phyloP scores from a whole-genome alignment of 2,329 filamentous ascomycete genomes.

The Pseudogymnoascus verrucosus region DNA sequence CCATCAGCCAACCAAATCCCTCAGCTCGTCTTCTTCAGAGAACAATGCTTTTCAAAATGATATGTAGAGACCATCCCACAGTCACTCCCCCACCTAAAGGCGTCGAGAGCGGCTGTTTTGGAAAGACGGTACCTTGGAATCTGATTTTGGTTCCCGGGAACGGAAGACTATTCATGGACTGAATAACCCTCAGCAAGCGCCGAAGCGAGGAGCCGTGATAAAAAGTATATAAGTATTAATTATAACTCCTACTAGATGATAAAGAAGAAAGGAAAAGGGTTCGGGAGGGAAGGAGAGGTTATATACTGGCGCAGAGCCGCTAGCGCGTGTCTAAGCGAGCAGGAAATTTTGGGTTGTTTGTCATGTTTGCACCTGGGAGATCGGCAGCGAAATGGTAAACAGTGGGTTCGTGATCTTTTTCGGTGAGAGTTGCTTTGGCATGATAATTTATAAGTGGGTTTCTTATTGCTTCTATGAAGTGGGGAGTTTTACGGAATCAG shows the following conservation, averaged over 20 bases:
- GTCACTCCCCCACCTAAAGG: constrained; percentile 24
- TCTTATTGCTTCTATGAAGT: neutral
- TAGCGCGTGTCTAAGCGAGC: constrained; percentile 8
- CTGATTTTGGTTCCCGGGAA: constrained; percentile 36
- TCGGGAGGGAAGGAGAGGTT: constrained; percentile 12
- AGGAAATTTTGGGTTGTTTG: constrained; percentile 2
- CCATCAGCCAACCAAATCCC: neutral
- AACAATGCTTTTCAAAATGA: constrained; percentile 4
- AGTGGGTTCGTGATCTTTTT: neutral
- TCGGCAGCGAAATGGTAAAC: neutral
- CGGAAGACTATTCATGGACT: constrained; percentile 32
- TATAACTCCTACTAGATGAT: constrained; percentile 27
- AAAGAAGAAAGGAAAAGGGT: constrained; percentile 19
- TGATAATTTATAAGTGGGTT: neutral
- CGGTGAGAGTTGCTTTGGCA: neutral
- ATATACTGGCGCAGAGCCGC: neutral
- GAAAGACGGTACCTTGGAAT: constrained; percentile 31
- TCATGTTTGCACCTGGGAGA: neutral
- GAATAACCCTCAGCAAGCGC: constrained; percentile 35
- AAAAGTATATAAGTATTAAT: constrained; percentile 31
- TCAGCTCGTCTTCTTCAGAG: neutral
- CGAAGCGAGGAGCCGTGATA: constrained; percentile 31
- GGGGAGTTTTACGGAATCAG: neutral
- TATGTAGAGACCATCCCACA: constrained; percentile 37
- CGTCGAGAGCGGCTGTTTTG: constrained; percentile 33